Conservation (phyloP, 2,329 filamentous ascomycete species). For the Rosellinia necatrix region DNA sequence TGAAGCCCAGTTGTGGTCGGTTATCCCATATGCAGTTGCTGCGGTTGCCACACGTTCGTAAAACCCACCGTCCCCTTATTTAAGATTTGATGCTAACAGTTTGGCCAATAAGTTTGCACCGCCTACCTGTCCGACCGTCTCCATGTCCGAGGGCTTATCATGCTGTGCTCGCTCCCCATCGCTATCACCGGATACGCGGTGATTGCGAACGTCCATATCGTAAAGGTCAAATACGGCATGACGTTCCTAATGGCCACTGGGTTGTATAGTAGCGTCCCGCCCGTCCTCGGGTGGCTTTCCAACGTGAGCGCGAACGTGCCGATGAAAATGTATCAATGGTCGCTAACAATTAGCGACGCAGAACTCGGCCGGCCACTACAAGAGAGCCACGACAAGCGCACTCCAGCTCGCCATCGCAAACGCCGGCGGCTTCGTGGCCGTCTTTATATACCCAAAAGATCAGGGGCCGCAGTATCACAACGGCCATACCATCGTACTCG, state of each 20-base stretch:
- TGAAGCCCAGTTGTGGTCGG: constrained; percentile 65
- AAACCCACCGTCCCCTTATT: background rate
- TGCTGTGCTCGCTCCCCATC: constrained; percentile 66
- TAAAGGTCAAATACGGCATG: constrained; percentile 65
- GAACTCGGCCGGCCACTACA: constrained; percentile 72
- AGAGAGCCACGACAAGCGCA: constrained; percentile 68
- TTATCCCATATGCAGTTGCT: constrained; percentile 67
- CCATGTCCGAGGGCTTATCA: constrained; percentile 62
- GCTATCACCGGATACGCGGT: constrained; percentile 69
- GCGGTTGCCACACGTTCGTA: constrained; percentile 56
- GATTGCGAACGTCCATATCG: constrained; percentile 61
- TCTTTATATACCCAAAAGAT: constrained; percentile 63
- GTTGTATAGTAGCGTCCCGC: constrained; percentile 66
- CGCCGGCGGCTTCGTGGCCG: constrained; percentile 67
- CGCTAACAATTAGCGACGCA: constrained; percentile 25
- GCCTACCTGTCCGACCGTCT: constrained; percentile 66
- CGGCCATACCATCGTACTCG: constrained; percentile 65
- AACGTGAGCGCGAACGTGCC: constrained; percentile 46
- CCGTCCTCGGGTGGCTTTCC: constrained; percentile 67
- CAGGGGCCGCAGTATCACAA: constrained; percentile 63
- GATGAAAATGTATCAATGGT: too few relatives aligned
- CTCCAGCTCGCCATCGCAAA: constrained; percentile 71
- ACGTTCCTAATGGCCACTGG: constrained; percentile 70
- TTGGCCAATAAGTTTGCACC: constrained; percentile 46
- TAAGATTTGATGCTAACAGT: constrained; percentile 5